Evolutionary conservation across 225 moss, liverwort and hornwort genomes (phyloP).

Genomic region (Antitrichia curtipendula): DNA sequence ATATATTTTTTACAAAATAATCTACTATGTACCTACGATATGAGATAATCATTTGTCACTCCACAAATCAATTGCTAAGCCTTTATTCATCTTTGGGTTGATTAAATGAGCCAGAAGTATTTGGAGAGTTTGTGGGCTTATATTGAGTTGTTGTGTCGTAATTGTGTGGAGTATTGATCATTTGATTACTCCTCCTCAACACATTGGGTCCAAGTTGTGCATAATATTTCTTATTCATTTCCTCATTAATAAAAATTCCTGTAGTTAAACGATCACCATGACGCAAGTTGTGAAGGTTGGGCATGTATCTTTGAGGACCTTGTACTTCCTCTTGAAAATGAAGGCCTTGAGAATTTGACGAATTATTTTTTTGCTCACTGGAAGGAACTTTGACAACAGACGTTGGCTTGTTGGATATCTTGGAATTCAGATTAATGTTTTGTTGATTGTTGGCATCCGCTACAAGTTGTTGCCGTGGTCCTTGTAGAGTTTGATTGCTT

Average conservation of each 20-base stretch:
- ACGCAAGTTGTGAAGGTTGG: not conserved
- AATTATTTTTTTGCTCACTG: not conserved
- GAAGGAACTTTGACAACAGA: not conserved
- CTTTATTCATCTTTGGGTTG: not conserved
- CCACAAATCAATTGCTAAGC: too few relatives aligned
- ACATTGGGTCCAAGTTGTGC: not conserved
- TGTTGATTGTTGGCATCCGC: not conserved
- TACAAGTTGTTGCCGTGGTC: not conserved
- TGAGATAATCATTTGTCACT: too few relatives aligned
- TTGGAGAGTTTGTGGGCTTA: too few relatives aligned
- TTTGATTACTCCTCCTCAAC: not conserved
- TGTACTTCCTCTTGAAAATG: not conserved
- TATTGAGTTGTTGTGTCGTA: fast-evolving
- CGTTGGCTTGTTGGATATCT: fast-evolving
- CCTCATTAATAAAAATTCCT: not conserved
- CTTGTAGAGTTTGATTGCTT: too few relatives aligned
- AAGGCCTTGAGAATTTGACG: not conserved
- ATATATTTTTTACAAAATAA: too few relatives aligned
- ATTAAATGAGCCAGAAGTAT: too few relatives aligned
- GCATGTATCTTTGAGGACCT: not conserved
- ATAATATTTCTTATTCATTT: not conserved
- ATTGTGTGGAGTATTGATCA: not conserved
- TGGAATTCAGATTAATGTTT: not conserved
- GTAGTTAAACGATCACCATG: too few relatives aligned
- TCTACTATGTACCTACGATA: too few relatives aligned